Evolutionary conservation across 768 basidiomycete species (phyloP).

Genomic region (Lentinula lateritia): DNA sequence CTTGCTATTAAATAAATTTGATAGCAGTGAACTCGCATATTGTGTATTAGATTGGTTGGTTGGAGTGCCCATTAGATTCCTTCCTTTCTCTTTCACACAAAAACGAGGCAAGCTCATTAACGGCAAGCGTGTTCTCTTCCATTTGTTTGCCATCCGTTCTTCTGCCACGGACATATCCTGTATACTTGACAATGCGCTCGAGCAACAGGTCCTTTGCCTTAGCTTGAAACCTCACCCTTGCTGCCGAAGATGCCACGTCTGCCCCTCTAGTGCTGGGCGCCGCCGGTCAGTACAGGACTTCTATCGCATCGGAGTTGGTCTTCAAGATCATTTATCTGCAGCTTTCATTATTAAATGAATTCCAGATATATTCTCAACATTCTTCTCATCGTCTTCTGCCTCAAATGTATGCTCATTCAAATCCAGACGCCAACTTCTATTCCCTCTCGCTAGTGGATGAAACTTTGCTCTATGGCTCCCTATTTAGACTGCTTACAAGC

Average conservation of each 20-base stretch:
- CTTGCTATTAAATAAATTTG: no score
- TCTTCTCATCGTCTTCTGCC: background rate
- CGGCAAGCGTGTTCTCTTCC: background rate
- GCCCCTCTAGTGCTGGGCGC: slow-evolving; percentile 40
- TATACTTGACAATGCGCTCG: background rate
- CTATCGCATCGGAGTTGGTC: background rate
- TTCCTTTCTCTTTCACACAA: no score
- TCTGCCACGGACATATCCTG: background rate
- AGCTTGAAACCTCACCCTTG: slow-evolving; percentile 35
- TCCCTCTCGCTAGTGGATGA: slow-evolving; percentile 30
- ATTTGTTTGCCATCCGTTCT: background rate
- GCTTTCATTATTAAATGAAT: slow-evolving; percentile 23
- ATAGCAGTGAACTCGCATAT: no score
- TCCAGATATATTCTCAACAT: background rate
- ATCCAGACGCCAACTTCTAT: slow-evolving; percentile 44
- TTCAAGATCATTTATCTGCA: slow-evolving; percentile 1
- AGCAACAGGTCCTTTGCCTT: background rate
- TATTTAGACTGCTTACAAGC: slow-evolving; percentile 34
- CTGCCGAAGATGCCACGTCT: slow-evolving; percentile 34
- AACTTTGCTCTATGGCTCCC: slow-evolving; percentile 22
- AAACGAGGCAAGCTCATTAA: no score
- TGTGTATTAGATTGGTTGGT: no score
- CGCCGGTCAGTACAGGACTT: slow-evolving; percentile 20
- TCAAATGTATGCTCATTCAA: slow-evolving; percentile 40
- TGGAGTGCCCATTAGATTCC: no score